Conservation (phyloP, 805 yeast genomes). For the Pichia manshurica region DNA sequence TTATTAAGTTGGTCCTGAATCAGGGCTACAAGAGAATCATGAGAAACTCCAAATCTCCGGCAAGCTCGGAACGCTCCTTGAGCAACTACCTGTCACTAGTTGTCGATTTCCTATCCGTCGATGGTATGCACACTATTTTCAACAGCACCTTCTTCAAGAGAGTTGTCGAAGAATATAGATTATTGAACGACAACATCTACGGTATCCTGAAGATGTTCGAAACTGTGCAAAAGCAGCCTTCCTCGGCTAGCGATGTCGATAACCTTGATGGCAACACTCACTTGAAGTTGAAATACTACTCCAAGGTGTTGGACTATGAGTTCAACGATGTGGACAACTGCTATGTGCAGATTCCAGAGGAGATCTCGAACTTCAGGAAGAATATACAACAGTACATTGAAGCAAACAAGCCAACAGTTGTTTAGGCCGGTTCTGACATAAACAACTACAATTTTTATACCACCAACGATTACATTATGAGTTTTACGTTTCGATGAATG, state of each 20-base stretch:
- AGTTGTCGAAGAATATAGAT: constrained; percentile 31
- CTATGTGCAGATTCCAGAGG: constrained; percentile 30
- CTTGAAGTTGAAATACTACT: constrained; percentile 25
- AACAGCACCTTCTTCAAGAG: constrained; percentile 25
- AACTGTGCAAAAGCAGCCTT: neutral
- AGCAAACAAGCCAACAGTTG: no score
- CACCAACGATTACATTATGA: neutral
- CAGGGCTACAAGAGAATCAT: constrained; percentile 29
- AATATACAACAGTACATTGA: constrained; percentile 5
- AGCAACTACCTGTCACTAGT: constrained; percentile 29
- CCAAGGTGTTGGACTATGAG: constrained; percentile 28
- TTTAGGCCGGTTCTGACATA: no score
- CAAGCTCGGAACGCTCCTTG: constrained; percentile 10
- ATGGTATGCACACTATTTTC: constrained; percentile 17
- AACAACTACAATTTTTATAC: neutral
- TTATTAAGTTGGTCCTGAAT: constrained; percentile 24
- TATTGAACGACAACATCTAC: constrained; percentile 31
- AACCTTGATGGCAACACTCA: neutral
- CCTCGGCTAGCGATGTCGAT: neutral
- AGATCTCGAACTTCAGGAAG: constrained; percentile 25
- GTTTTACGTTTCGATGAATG: no score
- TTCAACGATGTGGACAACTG: constrained; percentile 32
- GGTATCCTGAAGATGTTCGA: constrained; percentile 29
- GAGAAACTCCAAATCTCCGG: neutral
- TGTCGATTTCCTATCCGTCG: constrained; percentile 24